These are phyloP conservation scores for Leucocoprinus birnbaumii DNA, from an alignment of 768 basidiomycete genomes.

Conservation along the genomic window DNA sequence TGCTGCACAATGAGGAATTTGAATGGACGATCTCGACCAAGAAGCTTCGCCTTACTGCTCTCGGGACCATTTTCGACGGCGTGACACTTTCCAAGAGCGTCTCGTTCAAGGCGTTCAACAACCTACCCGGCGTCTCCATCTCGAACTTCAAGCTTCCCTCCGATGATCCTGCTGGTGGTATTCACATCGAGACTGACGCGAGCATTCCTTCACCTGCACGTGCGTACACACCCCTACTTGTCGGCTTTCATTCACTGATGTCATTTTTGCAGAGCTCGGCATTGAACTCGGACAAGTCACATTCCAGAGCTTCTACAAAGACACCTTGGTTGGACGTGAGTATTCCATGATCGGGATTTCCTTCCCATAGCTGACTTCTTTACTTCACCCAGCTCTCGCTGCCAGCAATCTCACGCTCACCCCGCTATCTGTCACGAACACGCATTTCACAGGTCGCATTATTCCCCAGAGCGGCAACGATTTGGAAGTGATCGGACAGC, in stretches of 20 bases:
- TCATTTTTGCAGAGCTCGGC: slow-evolving; percentile 49
- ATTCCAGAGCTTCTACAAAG: slow-evolving; percentile 61
- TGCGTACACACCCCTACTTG: slow-evolving; percentile 30
- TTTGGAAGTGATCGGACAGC: slow-evolving; percentile 49
- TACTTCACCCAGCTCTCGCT: slow-evolving; percentile 42
- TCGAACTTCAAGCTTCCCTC: slow-evolving; percentile 68
- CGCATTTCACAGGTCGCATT: slow-evolving; percentile 63
- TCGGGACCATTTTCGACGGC: slow-evolving; percentile 68
- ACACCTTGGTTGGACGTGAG: slow-evolving; percentile 60
- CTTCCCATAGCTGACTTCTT: neutral
- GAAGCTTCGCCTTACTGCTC: slow-evolving; percentile 59
- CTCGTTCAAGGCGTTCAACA: slow-evolving; percentile 68
- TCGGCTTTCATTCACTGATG: slow-evolving; percentile 13
- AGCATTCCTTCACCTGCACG: slow-evolving; percentile 64
- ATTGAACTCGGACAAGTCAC: slow-evolving; percentile 64
- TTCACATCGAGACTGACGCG: slow-evolving; percentile 67
- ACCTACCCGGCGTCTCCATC: slow-evolving; percentile 67
- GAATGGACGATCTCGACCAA: slow-evolving; percentile 69
- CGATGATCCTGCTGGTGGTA: slow-evolving; percentile 67
- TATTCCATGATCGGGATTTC: slow-evolving; percentile 4
- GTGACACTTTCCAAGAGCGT: slow-evolving; percentile 59
- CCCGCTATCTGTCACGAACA: slow-evolving; percentile 41
- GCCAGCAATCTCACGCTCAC: slow-evolving; percentile 48
- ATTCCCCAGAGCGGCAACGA: slow-evolving; percentile 56
- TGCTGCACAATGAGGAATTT: slow-evolving; percentile 63